Conservation (phyloP, 192 early-diverging fungal genomes). For the Backusella circina region DNA sequence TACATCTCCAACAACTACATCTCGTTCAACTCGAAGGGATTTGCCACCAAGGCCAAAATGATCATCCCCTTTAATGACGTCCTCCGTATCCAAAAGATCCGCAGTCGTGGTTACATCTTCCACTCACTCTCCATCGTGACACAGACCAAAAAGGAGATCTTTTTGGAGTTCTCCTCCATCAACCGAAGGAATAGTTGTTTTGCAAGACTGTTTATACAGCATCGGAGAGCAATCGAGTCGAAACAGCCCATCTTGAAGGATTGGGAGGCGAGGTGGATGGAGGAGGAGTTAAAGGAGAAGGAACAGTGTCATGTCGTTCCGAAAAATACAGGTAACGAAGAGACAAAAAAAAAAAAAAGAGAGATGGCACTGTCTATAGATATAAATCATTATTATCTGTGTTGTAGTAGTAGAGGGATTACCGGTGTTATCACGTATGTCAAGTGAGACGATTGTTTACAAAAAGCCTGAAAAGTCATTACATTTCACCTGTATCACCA, state of each 20-base stretch:
- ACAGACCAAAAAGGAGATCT: constrained; percentile 48
- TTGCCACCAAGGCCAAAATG: constrained; percentile 48
- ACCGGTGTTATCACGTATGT: not conserved
- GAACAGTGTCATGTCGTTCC: not conserved
- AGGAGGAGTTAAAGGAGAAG: not conserved
- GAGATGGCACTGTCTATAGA: not conserved
- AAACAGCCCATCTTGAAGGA: not conserved
- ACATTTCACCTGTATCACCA: constrained; percentile 65
- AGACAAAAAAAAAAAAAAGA: not conserved
- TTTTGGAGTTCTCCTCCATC: constrained; percentile 55
- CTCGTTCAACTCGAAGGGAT: constrained; percentile 56
- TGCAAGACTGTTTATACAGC: constrained; percentile 24
- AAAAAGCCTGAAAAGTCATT: constrained; percentile 39
- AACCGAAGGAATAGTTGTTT: constrained; percentile 44
- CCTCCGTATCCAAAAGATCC: constrained; percentile 37
- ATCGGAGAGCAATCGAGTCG: not conserved
- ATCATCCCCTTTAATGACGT: constrained; percentile 58
- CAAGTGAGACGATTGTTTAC: constrained; percentile 9
- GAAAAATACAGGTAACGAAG: not conserved
- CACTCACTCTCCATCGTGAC: constrained; percentile 46
- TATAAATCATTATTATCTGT: not conserved
- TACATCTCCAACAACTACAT: constrained; percentile 61
- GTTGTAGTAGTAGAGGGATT: not conserved
- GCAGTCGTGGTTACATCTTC: constrained; percentile 38
- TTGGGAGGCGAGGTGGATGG: constrained; percentile 6